Evolutionary conservation across 352 stramenopile genomes (phyloP).

Genomic region (Thalassiosira ordinaria): DNA sequence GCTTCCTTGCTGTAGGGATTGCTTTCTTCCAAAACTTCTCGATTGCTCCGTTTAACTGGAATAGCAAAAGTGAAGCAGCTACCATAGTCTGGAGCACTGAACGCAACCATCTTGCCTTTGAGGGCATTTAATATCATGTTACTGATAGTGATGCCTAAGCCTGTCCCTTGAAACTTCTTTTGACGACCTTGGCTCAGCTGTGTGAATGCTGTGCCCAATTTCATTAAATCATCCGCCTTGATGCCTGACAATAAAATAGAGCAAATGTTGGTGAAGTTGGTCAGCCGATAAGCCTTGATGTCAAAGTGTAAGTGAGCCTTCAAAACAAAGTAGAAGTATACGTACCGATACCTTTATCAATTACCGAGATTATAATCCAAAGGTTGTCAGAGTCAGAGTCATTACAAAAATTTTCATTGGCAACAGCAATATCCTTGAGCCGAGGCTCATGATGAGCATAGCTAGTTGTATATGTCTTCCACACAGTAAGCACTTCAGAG

Average conservation of each 20-base stretch:
- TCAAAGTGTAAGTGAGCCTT: too few relatives aligned
- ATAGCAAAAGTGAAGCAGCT: conserved; percentile 38
- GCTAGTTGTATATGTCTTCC: conserved; percentile 15
- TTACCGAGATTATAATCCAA: conserved; percentile 52
- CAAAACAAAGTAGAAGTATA: too few relatives aligned
- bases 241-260: too few relatives aligned
- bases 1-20: not conserved
- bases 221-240: conserved; percentile 23
- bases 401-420: not conserved
- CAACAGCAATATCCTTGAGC: conserved; percentile 18
- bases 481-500: conserved; percentile 30
- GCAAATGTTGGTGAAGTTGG: too few relatives aligned
- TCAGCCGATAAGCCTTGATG: too few relatives aligned
- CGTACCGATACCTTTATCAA: conserved; percentile 59
- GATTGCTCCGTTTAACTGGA: conserved; percentile 17
- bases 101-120: conserved; percentile 20
- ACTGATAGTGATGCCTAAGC: conserved; percentile 60
- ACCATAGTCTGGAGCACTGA: conserved; percentile 24
- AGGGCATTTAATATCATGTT: conserved; percentile 32
- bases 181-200: conserved; percentile 40
- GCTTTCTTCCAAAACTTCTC: not conserved
- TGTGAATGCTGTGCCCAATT: conserved; percentile 52
- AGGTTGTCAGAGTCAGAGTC: conserved; percentile 7
- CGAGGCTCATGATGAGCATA: conserved; percentile 26
- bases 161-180: conserved; percentile 58